Evolutionary conservation across 352 stramenopile genomes (phyloP), one percentile per base, ranked within the genome.

Genomic region (Globisporangium heterothallicum): DNA sequence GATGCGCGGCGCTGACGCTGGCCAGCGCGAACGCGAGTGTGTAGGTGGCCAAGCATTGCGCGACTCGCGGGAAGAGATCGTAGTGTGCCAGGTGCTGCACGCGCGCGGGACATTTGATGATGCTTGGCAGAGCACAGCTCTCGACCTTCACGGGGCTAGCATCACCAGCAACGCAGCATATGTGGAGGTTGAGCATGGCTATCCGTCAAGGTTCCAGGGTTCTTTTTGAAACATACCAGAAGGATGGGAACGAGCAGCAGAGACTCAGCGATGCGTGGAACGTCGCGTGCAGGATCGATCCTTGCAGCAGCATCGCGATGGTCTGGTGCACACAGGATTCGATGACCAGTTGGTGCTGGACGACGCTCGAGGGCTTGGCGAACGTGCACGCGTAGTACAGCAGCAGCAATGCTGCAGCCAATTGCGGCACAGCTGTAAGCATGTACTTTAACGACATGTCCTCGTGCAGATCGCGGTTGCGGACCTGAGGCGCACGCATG

Each of bases 321-420:
- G 54, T 46, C 19, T 84, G 68, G 43, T 89, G 78, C 2, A 81
- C 45, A 30, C 70, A 89, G 12, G 78, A 87, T 43, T 82, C 55
- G 32, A 63, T 54, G 24, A 88, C 51, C 53, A 84, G 64, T 12
- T 61, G 72, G 29, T 90, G 76, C 18, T 64, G 42, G 42, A 83
- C 73, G 12, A 51, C 58, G 46, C 74, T 88, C 1, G 56, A 59
- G 6, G 49, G 42, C 32, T 54, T 63, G 6, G 56, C 49, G 55
- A 86, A 85, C 13, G 76, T 90, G 61, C 58, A 71, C 2, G 74
- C 70, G 54, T 88, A 90, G 59, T 82, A 78, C 8, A 86, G 63
- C 49, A 90, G 45, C 7, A 86, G 41, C 27, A 78, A 24, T 12
- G 61, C 61, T 9, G 70, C 61, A 14, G 68, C 18, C 6, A 81